A percentile compares a stretch with the other conserved stretches of the same genome.
phyloP scores from a whole-genome alignment of 495 filamentous ascomycete species.

The Neurospora sp. region DNA sequence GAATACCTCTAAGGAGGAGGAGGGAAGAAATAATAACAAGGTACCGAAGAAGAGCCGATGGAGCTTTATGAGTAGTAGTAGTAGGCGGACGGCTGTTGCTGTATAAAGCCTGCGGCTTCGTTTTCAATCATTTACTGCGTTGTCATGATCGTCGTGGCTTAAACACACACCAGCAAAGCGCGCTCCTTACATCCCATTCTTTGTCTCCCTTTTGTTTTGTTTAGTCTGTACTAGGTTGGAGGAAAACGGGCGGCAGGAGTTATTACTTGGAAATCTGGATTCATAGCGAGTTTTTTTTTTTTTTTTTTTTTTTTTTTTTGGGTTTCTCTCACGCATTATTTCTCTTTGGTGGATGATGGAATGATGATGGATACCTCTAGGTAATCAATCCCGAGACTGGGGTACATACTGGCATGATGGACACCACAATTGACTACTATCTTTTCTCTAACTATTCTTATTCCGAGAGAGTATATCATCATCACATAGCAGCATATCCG shows the following conservation, averaged over 20 bases:
- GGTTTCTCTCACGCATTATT: not conserved
- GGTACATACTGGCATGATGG: not conserved
- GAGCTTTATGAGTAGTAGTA: slow-evolving; percentile 14
- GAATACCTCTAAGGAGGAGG: not conserved
- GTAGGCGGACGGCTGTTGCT: slow-evolving; percentile 13
- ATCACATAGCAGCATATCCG: not conserved
- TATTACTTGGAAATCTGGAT: not conserved
- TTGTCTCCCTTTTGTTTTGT: not conserved
- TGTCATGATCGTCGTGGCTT: not conserved
- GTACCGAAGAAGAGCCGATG: slow-evolving; percentile 6
- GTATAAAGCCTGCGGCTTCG: slow-evolving; percentile 1
- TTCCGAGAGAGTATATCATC: not conserved
- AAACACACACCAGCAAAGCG: not conserved
- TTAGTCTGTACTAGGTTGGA: not conserved
- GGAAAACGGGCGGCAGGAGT: not conserved
- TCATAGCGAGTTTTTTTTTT: not conserved
- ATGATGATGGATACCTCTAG: not conserved
- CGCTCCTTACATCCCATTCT: not conserved
- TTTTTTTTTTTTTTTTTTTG: no score
- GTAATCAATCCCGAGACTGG: no score
- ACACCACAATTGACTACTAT: not conserved
- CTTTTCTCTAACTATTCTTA: no score
- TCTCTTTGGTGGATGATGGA: not conserved
- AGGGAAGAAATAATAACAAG: slow-evolving; percentile 4
- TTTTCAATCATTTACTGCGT: not conserved